Base-by-base conservation (phyloP, 2,329 filamentous ascomycete genomes). In the Nemania sp. region DNA sequence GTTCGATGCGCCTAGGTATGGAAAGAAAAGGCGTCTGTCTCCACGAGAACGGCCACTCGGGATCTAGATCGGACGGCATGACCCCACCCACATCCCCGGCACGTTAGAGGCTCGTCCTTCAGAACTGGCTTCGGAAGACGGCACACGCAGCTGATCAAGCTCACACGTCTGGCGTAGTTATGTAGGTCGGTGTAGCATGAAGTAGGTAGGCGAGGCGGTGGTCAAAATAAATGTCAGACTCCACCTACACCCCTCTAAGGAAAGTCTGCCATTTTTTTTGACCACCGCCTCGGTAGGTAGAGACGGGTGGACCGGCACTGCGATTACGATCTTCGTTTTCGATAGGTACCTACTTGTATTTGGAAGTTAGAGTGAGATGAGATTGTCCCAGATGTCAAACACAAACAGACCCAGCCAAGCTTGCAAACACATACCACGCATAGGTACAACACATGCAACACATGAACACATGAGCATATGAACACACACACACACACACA, bases 241-340 rank as follows among this genome's bases (percentile, higher is more conserved):
- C n/a, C n/a, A n/a, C n/a, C n/a, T n/a, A n/a, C n/a, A n/a, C n/a
- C n/a, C n/a, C n/a, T n/a, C n/a, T n/a, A n/a, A n/a, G n/a, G n/a
- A n/a, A n/a, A n/a, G n/a, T n/a, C n/a, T n/a, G n/a, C n/a, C n/a
- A n/a, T n/a, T n/a, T n/a, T n/a, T n/a, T n/a, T n/a, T n/a, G n/a
- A n/a, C n/a, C 35, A 42, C 32, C 18, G 34, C 47, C 42, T 29
- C 3, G 25, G 25, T 29, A 60, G 11, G 42, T 11, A 48, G n/a
- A n/a, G n/a, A n/a, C 58, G 58, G 53, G 2, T 53, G 48, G 59
- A 54, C n/a, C 59, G 54, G 54, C 59, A 60, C 47, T 53, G 42
- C 35, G 18, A 17, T 34, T 56, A 42, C 15, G 42, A 55, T 34
- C 37, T 13, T 25, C 52, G 25, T 18, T n/a, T 51, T 7, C 25